Evolutionary conservation across 805 yeast genomes (phyloP), one percentile per base, ranked within the genome.

Genomic region (Maudiozyma bulderi): DNA sequence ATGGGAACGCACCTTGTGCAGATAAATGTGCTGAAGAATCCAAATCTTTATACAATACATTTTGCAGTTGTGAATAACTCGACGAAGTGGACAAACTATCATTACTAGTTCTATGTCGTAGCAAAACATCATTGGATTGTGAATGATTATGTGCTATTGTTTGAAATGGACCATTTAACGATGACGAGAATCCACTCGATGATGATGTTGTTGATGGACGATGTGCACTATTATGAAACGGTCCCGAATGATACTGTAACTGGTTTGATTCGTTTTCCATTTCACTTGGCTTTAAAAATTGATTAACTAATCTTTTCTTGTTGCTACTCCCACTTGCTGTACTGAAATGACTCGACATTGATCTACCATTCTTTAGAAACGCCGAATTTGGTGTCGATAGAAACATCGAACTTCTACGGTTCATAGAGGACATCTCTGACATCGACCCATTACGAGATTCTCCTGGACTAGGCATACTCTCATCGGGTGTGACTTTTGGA

Each of bases 271-370:
- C 43, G 29, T 40, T 40, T 8, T 40, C 29, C 33, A 14, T 31
- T 10, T 47, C 41, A 15, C 38, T 33, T 8, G 41, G 40, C 35
- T 45, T 46, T 15, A 52, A 35, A 30, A 52, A 52, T 28, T 47
- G 51, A 29, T 45, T 41, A 3, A 52, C 52, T 26, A 52, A 32
- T 40, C 52, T 39, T 35, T 35, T 40, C 30, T 45, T 45, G 30
- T 35, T 29, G 11, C 8, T 26, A 29, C 5, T 15, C n/a, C 37
- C 8, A 40, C 43, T 14, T 10, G 29, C 3, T 6, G 43, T 13
- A 34, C 34, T 10, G 38, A 43, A 33, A 34, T 26, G 28, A 40
- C 44, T 39, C 13, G 43, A 43, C 39, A 38, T 39, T 38, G 50
- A 45, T 47, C 38, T 28, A 47, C 45, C 31, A 42, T 14, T 47